Evolutionary conservation across 31 red algal genomes (phyloP), one percentile per base, ranked within the genome.

Genomic region (Asparagopsis taxiformis): DNA sequence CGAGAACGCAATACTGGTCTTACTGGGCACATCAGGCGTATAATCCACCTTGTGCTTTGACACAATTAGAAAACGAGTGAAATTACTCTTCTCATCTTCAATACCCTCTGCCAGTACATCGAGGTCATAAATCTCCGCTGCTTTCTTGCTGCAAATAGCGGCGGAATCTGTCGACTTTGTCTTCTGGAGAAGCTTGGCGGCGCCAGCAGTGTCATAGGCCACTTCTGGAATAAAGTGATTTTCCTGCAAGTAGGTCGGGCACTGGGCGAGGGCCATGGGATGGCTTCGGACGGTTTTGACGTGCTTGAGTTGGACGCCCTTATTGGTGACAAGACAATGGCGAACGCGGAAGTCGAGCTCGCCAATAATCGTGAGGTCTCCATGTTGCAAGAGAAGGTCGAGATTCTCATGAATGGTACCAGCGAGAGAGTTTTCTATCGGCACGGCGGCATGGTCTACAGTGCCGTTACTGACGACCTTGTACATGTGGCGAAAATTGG

Each of bases 331-430:
- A 23, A 99, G 72, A 46, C 91, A 99, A 50, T 99, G 96, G 25
- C 80, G 91, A 21, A 99, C 84, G 22, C 86, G 86, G 30, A 99
- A 88, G 59, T 99, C 96, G 1, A 88, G 66, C 67, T 99, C 96
- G 25, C 96, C 96, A 22, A 99, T 79, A 21, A 99, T 94, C 9
- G 65, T 70, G 23, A 99, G 55, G 43, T 84, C 28, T 3, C 33
- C 29, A 55, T 99, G 59, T 29, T 73, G 75, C 5, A 99, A 56
- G 1, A 99, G 62, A 41, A 91, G 75, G 66, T 99, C 96, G 48
- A 81, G 77, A 64, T 94, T 99, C 21, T 67, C 63, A 55, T 99
- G 91, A 56, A 99, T 99, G 26, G 96, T 94, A 30, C 96, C 96
- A 1, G 96, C 96, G 28, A 99, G 67, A 23, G 75, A 89, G 75